Percentiles rank a stretch among this genome's conserved stretches.
phyloP scores from a whole-genome alignment of 1,284 basidiomycete genomes.

The Violaceomyces palustris region DNA sequence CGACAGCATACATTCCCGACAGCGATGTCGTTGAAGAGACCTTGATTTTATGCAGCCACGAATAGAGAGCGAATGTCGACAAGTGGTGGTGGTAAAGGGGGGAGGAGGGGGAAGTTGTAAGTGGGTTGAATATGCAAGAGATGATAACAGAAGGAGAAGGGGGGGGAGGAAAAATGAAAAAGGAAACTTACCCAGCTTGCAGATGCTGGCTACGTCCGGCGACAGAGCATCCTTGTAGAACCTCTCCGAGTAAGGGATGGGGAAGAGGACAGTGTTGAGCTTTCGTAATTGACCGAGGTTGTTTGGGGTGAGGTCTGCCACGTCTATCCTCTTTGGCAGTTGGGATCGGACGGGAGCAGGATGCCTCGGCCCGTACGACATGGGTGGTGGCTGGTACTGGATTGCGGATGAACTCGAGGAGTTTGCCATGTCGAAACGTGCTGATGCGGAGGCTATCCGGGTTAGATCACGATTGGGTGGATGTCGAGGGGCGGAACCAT shows the following conservation, averaged over 20 bases:
- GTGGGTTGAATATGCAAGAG: too few relatives aligned
- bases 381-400: slow-evolving; percentile 25
- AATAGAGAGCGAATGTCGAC: background rate
- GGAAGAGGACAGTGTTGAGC: slow-evolving; percentile 49
- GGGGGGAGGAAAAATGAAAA: too few relatives aligned
- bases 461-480: background rate
- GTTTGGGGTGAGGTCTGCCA: slow-evolving; percentile 47
- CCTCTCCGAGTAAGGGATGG: slow-evolving; percentile 43
- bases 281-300: slow-evolving; percentile 50
- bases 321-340: slow-evolving; percentile 22
- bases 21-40: slow-evolving; percentile 54
- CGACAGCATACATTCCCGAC: slow-evolving; percentile 53
- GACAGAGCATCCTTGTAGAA: slow-evolving; percentile 47
- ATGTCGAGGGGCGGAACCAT: too few relatives aligned
- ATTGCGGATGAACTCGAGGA: slow-evolving; percentile 5
- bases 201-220: slow-evolving; percentile 33
- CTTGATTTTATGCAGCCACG: too few relatives aligned
- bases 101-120: too few relatives aligned
- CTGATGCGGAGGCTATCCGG: background rate
- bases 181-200: slow-evolving; percentile 36
- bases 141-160: too few relatives aligned
- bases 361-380: slow-evolving; percentile 26
- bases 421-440: background rate
- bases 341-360: slow-evolving; percentile 21
- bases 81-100: too few relatives aligned